phyloP scores from a whole-genome alignment of 2,329 filamentous ascomycete species.

The Cercospora sesami region DNA sequence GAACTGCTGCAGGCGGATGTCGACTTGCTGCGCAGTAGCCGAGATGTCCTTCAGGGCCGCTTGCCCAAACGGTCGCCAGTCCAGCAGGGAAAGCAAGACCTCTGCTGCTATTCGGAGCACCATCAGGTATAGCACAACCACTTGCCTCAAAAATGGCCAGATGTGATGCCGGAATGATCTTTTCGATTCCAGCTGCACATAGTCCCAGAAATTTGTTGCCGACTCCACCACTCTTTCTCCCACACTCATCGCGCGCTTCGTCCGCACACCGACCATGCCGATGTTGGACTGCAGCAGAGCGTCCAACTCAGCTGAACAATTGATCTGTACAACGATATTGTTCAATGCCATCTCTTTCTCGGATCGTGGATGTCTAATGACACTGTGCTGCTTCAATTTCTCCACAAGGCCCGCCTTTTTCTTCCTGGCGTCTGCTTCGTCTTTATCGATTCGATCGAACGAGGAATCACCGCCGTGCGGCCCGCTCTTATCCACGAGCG shows the following conservation, averaged over 20 bases:
- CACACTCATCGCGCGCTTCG: slow-evolving; percentile 83
- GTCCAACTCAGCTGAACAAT: slow-evolving; percentile 90
- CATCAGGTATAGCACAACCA: slow-evolving; percentile 77
- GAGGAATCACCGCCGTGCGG: slow-evolving; percentile 41
- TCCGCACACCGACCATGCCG: slow-evolving; percentile 73
- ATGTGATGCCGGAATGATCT: slow-evolving; percentile 71
- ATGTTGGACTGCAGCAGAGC: slow-evolving; percentile 85
- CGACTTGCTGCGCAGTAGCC: slow-evolving; percentile 93
- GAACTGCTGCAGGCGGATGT: slow-evolving; percentile 95
- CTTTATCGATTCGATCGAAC: slow-evolving; percentile 64
- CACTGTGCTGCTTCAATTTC: slow-evolving; percentile 85
- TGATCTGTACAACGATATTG: slow-evolving; percentile 87
- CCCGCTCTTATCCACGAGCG: slow-evolving; percentile 69
- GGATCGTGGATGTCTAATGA: slow-evolving; percentile 72
- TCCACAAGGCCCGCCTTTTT: slow-evolving; percentile 70
- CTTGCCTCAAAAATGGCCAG: slow-evolving; percentile 69
- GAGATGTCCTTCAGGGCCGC: slow-evolving; percentile 93
- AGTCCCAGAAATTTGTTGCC: slow-evolving; percentile 79
- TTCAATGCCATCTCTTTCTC: slow-evolving; percentile 79
- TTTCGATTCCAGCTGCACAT: slow-evolving; percentile 67
- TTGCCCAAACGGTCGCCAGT: slow-evolving; percentile 77
- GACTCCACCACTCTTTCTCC: slow-evolving; percentile 93
- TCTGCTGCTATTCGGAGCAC: slow-evolving; percentile 80
- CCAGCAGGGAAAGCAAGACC: slow-evolving; percentile 72
- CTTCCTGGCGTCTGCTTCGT: slow-evolving; percentile 67